Percentiles rank a stretch among this genome's conserved stretches.
phyloP scores from a whole-genome alignment of 768 basidiomycete genomes.

The Crepidotus variabilis region DNA sequence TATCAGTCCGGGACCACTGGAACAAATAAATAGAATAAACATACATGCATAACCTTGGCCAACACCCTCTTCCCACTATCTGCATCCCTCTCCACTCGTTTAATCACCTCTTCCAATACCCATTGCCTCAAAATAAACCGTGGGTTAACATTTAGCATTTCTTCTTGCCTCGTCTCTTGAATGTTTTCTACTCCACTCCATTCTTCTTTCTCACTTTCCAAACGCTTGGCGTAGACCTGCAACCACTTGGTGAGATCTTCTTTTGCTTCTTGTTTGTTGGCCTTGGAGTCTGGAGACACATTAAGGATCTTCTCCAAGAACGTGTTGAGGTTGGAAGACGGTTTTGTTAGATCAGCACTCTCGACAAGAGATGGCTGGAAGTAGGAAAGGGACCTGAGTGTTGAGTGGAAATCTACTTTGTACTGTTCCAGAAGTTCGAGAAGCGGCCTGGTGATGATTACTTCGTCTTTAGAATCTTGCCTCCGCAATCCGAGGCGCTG shows the following conservation, averaged over 20 bases:
- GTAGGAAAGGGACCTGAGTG: slow-evolving; percentile 68
- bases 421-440: slow-evolving; percentile 72
- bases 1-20: neutral
- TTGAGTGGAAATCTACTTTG: slow-evolving; percentile 82
- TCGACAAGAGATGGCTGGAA: slow-evolving; percentile 47
- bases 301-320: slow-evolving; percentile 44
- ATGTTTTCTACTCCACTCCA: slow-evolving; percentile 39
- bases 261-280: slow-evolving; percentile 40
- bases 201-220: slow-evolving; percentile 46
- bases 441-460: slow-evolving; percentile 57
- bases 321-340: slow-evolving; percentile 25
- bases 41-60: slow-evolving; percentile 77
- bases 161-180: slow-evolving; percentile 44
- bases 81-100: slow-evolving; percentile 63
- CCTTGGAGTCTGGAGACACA: slow-evolving; percentile 42
- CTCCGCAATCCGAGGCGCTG: slow-evolving; percentile 76
- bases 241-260: slow-evolving; percentile 58
- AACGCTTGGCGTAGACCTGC: slow-evolving; percentile 52
- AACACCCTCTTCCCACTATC: slow-evolving; percentile 63
- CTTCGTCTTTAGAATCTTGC: slow-evolving; percentile 55
- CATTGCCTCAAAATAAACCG: slow-evolving; percentile 93
- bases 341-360: neutral
- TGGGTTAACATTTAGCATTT: slow-evolving; percentile 69
- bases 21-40: slow-evolving; percentile 22
- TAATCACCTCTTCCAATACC: slow-evolving; percentile 92